Conservation (phyloP, 164 flowering plant genomes). For the Dillenia turbinata region DNA sequence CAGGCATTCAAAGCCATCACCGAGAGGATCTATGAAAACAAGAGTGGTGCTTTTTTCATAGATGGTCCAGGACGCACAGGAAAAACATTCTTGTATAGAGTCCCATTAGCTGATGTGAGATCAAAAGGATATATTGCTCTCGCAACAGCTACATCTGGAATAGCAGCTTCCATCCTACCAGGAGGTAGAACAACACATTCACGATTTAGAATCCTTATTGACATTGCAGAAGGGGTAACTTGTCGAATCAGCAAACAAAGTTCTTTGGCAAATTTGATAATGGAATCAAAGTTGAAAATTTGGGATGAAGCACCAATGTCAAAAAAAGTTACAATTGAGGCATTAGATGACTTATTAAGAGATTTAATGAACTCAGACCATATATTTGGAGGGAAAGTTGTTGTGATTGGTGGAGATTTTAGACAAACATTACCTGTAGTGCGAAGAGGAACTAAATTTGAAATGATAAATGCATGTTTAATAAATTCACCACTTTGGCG, state of each 20-base stretch:
- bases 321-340: neutral
- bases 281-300: neutral
- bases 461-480: no score
- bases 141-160: slow-evolving; percentile 2
- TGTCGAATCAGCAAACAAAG: slow-evolving; percentile 8
- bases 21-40: neutral
- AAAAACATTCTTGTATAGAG: slow-evolving; percentile 10
- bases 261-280: neutral
- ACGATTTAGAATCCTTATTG: slow-evolving; percentile 14
- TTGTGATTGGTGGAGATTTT: no score
- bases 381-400: slow-evolving; percentile 3
- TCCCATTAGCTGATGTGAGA: slow-evolving; percentile 1
- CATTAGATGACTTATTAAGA: slow-evolving; percentile 1
- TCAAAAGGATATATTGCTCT: slow-evolving; percentile 1
- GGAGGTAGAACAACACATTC: slow-evolving; percentile 18
- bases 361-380: neutral
- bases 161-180: slow-evolving; percentile 9
- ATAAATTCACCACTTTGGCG: no score
- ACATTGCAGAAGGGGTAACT: neutral
- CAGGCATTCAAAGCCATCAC: neutral
- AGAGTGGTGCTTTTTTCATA: neutral
- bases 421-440: neutral
- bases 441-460: neutral
- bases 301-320: slow-evolving; percentile 16
- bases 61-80: slow-evolving; percentile 13